These are phyloP conservation scores for Quercus phellos DNA, from an alignment of 331 rosid species.

Conservation along the genomic window DNA sequence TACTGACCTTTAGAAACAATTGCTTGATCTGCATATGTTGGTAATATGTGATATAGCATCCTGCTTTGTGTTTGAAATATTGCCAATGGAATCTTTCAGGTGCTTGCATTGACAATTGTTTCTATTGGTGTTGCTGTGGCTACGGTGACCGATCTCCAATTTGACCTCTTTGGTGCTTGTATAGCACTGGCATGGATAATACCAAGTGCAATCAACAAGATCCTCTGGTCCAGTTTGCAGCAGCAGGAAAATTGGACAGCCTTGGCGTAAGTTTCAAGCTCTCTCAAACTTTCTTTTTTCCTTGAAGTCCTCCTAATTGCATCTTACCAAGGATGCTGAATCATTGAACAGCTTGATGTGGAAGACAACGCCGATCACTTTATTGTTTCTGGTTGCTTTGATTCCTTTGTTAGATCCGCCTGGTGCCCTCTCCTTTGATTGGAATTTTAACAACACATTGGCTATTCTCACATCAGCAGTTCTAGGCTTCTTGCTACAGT, in stretches of 20 bases:
- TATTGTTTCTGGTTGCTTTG: conserved; percentile 63
- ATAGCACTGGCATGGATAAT: conserved; percentile 90
- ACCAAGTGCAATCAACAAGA: conserved; percentile 88
- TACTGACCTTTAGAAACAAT: background rate
- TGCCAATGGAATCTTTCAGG: conserved; percentile 46
- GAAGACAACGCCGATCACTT: conserved; percentile 90
- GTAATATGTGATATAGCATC: background rate
- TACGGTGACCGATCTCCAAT: conserved; percentile 84
- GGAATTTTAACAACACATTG: conserved; percentile 57
- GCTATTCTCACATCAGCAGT: conserved; percentile 73
- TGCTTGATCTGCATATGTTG: background rate
- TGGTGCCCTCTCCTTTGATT: conserved; percentile 67
- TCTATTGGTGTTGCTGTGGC: conserved; percentile 87
- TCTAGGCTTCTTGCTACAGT: conserved; percentile 92
- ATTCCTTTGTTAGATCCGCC: conserved; percentile 93
- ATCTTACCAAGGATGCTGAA: conserved; percentile 10
- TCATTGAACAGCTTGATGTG: conserved; percentile 74
- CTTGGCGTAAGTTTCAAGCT: conserved; percentile 55
- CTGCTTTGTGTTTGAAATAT: background rate
- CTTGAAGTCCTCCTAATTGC: background rate
- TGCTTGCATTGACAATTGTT: conserved; percentile 60
- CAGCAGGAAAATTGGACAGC: conserved; percentile 96
- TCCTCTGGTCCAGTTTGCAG: conserved; percentile 91
- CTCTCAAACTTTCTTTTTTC: background rate
- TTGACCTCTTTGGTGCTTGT: conserved; percentile 82